A percentile compares a stretch with the other conserved stretches of the same genome.
Evolutionary conservation across 164 flowering plant genomes (phyloP).

Genomic region (Stephania cephalantha): DNA sequence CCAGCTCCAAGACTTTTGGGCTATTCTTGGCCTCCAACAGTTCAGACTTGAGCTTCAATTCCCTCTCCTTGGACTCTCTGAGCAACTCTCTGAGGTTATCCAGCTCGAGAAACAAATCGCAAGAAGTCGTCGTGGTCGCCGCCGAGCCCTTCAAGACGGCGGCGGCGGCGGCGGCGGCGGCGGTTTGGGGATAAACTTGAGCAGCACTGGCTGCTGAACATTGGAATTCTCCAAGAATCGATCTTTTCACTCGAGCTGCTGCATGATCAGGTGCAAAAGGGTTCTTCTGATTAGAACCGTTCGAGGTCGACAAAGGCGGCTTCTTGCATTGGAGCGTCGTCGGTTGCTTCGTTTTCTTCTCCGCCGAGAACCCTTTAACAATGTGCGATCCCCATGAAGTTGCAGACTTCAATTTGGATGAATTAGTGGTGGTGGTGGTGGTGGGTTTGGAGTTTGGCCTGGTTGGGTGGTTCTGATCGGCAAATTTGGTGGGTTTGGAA

Average conservation of each 20-base stretch:
- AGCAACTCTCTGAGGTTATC: slow-evolving; percentile 58
- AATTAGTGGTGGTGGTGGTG: slow-evolving; percentile 9
- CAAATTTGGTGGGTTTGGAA: slow-evolving; percentile 33
- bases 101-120: slow-evolving; percentile 62
- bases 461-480: slow-evolving; percentile 58
- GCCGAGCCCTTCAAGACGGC: no score
- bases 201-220: slow-evolving; percentile 35
- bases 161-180: no score
- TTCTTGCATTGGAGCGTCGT: slow-evolving; percentile 30
- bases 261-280: slow-evolving; percentile 19
- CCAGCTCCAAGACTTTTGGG: slow-evolving; percentile 35
- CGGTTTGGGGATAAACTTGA: slow-evolving; percentile 53
- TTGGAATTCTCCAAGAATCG: slow-evolving; percentile 61
- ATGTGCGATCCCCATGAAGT: slow-evolving; percentile 76
- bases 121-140: slow-evolving; percentile 18
- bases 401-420: slow-evolving; percentile 33
- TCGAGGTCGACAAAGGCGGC: slow-evolving; percentile 23
- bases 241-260: slow-evolving; percentile 45
- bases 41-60: slow-evolving; percentile 51
- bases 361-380: slow-evolving; percentile 64
- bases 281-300: slow-evolving; percentile 28
- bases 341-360: slow-evolving; percentile 50
- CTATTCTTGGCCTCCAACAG: slow-evolving; percentile 38
- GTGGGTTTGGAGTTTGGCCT: slow-evolving; percentile 22
- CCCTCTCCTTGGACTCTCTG: slow-evolving; percentile 68